Evolutionary conservation across 2,329 filamentous ascomycete species (phyloP), one percentile per base, ranked within the genome.

Genomic region (Talaromyces islandicus): DNA sequence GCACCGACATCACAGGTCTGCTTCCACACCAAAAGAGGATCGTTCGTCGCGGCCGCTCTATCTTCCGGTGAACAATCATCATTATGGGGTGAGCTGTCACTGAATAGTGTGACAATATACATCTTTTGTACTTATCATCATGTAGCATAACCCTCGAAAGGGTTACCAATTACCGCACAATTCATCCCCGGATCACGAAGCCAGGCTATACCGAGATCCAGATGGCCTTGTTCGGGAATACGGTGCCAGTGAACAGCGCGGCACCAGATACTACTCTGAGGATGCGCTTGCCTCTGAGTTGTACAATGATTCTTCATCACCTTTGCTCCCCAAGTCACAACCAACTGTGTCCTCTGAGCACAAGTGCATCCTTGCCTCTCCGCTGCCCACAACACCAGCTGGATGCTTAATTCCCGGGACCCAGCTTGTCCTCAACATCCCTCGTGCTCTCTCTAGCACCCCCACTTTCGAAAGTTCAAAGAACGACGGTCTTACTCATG

Each of bases 401-500:
- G 48, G 48, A 52, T 52, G 48, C 48, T 27, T 52, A 10, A 52
- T 52, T 27, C 48, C 48, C 12, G 48, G 48, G 30, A 52, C 27
- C 12, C 24, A 29, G 24, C 24, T 52, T 52, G 48, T 19, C 19
- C 48, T 52, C 25, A 52, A 52, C 27, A 52, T 52, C 11, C 48
- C 48, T 24, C 43, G 43, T 19, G 21, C 43, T 11, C 43, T 24
- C 9, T 46, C 43, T 19, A 10, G 17, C 43, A 46, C 43, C 3
- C n/a, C 68, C 46, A 30, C 63, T 54, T 76, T 81, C 1, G 19
- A 14, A 29, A 11, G 4, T 46, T 46, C 21, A 19, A 52, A n/a
- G 27, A 29, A 27, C 6, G 25, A 10, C 6, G 83, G 84, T 46
- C 81, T 81, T 62, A 85, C 87, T 65, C 83, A 82, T 0, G 85